Percentiles rank a stretch among this genome's conserved stretches.
These are phyloP conservation scores for Leptodermis oblonga DNA, from an alignment of 257 asterid species.

Conservation along the genomic window DNA sequence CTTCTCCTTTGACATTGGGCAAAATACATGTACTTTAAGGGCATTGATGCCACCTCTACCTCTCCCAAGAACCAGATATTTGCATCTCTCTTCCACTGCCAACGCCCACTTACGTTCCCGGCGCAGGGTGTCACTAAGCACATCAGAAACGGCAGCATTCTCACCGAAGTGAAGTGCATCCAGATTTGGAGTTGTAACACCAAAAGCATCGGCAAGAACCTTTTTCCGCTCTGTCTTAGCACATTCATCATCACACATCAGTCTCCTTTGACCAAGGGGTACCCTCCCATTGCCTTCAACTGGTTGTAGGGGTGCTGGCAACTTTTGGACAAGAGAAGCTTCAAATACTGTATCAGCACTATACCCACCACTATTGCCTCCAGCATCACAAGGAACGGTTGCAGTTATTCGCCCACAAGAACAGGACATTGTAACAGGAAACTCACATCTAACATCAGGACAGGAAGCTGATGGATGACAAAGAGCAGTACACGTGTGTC, in stretches of 20 bases:
- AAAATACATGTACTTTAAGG: constrained; percentile 85
- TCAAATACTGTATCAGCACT: constrained; percentile 47
- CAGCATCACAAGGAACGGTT: constrained; percentile 91
- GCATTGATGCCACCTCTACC: constrained; percentile 65
- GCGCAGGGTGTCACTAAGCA: constrained; percentile 77
- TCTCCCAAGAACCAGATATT: constrained; percentile 71
- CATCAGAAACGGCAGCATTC: constrained; percentile 68
- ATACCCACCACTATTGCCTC: constrained; percentile 48
- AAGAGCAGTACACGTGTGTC: constrained; percentile 78
- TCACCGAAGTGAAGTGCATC: constrained; percentile 92
- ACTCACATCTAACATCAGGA: constrained; percentile 85
- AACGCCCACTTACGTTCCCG: constrained; percentile 94
- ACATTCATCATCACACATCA: constrained; percentile 86
- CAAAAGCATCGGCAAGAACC: constrained; percentile 94
- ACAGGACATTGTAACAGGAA: constrained; percentile 75
- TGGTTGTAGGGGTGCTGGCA: constrained; percentile 69
- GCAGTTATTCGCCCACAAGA: constrained; percentile 81
- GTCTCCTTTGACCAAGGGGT: constrained; percentile 87
- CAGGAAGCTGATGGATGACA: constrained; percentile 82
- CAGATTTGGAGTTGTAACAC: constrained; percentile 52
- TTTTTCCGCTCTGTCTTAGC: constrained; percentile 77
- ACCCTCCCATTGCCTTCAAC: constrained; percentile 58
- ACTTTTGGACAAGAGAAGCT: constrained; percentile 66
- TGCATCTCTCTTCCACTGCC: constrained; percentile 89
- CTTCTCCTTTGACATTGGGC: constrained; percentile 80